Percentiles rank a stretch among this genome's conserved stretches.
phyloP scores from a whole-genome alignment of 1,284 basidiomycete species.

The Ceratobasidium sp. region DNA sequence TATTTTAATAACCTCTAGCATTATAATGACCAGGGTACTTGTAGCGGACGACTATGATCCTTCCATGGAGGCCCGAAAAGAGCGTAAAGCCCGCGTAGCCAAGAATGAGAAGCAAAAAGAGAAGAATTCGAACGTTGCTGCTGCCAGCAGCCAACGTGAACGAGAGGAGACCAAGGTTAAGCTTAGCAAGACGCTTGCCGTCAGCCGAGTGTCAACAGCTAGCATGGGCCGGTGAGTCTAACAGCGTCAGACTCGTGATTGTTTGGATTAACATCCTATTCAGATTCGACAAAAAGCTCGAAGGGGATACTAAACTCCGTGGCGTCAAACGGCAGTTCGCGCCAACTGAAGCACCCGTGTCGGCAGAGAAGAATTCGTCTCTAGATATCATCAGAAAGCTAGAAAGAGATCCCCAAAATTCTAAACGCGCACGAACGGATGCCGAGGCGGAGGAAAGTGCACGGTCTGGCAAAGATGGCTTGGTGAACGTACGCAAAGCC shows the following conservation, averaged over 20 bases:
- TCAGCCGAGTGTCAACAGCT: constrained; percentile 87
- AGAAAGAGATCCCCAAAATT: constrained; percentile 72
- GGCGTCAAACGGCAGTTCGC: constrained; percentile 93
- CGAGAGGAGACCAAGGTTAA: constrained; percentile 45
- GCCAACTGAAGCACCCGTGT: constrained; percentile 73
- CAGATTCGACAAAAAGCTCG: constrained; percentile 86
- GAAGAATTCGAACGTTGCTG: constrained; percentile 85
- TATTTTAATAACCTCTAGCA: not conserved
- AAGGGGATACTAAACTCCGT: constrained; percentile 88
- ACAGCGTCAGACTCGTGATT: not conserved
- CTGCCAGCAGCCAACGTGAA: constrained; percentile 57
- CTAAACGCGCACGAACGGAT: constrained; percentile 57
- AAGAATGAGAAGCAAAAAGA: constrained; percentile 76
- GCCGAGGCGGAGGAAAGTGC: constrained; percentile 60
- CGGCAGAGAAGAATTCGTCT: constrained; percentile 76
- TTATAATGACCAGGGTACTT: constrained; percentile 38
- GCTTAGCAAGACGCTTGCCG: constrained; percentile 74
- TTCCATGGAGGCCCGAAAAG: constrained; percentile 74
- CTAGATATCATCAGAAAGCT: constrained; percentile 81
- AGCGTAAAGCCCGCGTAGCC: constrained; percentile 79
- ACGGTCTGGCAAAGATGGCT: constrained; percentile 60
- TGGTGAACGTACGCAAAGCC: constrained; percentile 86
- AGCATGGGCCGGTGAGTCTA: constrained; percentile 75
- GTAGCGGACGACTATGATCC: constrained; percentile 83
- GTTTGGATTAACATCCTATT: not conserved